These are phyloP conservation scores for Mycena leptocephala DNA, from an alignment of 768 basidiomycete species.

Conservation along the genomic window DNA sequence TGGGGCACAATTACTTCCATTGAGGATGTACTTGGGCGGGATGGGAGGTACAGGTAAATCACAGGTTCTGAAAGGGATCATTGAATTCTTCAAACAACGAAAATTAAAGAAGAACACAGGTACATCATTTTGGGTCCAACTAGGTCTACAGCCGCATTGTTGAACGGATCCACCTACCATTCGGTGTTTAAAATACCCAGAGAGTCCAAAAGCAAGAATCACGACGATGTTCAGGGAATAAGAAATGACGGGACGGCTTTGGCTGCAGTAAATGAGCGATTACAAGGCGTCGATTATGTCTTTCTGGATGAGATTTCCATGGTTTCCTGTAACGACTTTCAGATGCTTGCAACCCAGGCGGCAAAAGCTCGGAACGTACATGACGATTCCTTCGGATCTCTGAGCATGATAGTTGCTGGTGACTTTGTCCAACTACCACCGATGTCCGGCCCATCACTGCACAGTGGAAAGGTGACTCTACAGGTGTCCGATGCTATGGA, in stretches of 20 bases:
- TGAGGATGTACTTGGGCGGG: constrained; percentile 48
- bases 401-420: constrained; percentile 51
- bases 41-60: constrained; percentile 48
- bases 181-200: constrained; percentile 37
- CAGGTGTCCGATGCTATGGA: background rate
- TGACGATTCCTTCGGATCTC: constrained; percentile 41
- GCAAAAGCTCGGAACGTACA: constrained; percentile 12
- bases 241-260: background rate
- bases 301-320: constrained; percentile 55
- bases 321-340: constrained; percentile 38
- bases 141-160: constrained; percentile 39
- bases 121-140: constrained; percentile 41
- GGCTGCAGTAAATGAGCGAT: constrained; percentile 15
- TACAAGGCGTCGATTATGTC: constrained; percentile 45
- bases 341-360: constrained; percentile 41
- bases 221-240: constrained; percentile 11
- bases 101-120: constrained; percentile 23
- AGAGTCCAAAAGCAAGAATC: background rate
- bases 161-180: constrained; percentile 47
- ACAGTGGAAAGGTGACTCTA: background rate
- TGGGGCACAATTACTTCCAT: background rate
- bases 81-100: constrained; percentile 34
- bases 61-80: too few species aligned
- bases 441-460: too few species aligned
- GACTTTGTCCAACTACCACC: constrained; percentile 57